A percentile compares a stretch with the other conserved stretches of the same genome.
Conservation (phyloP, 768 basidiomycete genomes). For the Clathrus columnatus region DNA sequence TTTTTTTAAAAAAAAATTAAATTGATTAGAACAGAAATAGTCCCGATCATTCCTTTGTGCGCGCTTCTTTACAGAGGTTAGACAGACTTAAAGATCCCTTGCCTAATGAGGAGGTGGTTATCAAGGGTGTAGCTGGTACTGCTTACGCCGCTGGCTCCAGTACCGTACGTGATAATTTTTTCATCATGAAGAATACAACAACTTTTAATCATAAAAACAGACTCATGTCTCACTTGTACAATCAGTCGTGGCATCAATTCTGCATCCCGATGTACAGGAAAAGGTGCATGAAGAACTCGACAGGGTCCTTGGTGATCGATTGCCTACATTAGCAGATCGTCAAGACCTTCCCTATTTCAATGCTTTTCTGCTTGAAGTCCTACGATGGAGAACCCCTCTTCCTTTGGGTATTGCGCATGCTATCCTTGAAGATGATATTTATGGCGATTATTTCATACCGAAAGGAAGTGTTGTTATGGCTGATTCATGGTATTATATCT, state of each 20-base stretch:
- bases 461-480: conserved; percentile 2
- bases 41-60: too few relatives aligned
- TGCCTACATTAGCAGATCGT: conserved; percentile 16
- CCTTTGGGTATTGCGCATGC: conserved; percentile 19
- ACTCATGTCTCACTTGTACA: neutral
- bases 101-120: conserved; percentile 1
- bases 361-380: conserved; percentile 17
- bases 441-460: conserved; percentile 16
- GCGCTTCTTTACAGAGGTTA: too few relatives aligned
- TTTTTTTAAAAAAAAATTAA: too few relatives aligned
- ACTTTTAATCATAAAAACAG: neutral
- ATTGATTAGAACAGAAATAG: too few relatives aligned
- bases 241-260: conserved; percentile 14
- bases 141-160: neutral
- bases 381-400: conserved; percentile 13
- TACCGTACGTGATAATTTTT: conserved; percentile 2
- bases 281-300: conserved; percentile 15
- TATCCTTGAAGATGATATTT: conserved; percentile 15
- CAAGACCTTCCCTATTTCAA: conserved; percentile 16
- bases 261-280: conserved; percentile 13
- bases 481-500: neutral
- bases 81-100: too few relatives aligned
- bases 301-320: conserved; percentile 14
- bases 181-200: too few relatives aligned
- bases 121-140: neutral